Percentiles rank a stretch among this genome's conserved stretches.
Evolutionary conservation across 495 filamentous ascomycete species (phyloP).

Genomic region (Xylaria palmicola): DNA sequence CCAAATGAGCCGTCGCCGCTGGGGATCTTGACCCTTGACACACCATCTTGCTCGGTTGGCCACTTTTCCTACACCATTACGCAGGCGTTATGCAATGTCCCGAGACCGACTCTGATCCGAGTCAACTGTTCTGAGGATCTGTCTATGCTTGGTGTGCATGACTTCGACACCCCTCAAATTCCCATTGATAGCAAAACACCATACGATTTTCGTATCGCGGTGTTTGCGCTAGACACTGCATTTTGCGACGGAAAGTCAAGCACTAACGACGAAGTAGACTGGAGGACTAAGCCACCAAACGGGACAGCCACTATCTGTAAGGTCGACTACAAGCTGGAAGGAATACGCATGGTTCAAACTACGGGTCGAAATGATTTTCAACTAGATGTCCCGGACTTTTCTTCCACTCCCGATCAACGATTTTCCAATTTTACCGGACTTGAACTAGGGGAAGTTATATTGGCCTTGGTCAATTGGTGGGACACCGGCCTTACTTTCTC

Average conservation of each 20-base stretch:
- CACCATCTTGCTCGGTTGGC: background rate
- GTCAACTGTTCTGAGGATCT: background rate
- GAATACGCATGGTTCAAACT: background rate
- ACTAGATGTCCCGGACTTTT: background rate
- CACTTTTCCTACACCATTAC: background rate
- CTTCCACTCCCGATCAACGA: background rate
- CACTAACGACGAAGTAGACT: background rate
- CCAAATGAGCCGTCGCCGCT: background rate
- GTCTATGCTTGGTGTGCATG: no score
- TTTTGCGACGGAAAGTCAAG: no score
- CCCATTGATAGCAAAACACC: background rate
- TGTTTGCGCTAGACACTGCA: background rate
- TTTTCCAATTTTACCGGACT: background rate
- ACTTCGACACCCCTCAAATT: no score
- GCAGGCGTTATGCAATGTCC: no score
- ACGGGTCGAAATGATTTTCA: background rate
- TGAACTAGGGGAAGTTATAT: background rate
- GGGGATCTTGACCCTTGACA: background rate
- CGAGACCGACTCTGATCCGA: no score
- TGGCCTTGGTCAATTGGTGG: no score
- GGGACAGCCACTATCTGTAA: background rate
- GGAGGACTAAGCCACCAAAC: background rate
- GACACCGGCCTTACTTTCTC: no score
- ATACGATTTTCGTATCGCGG: background rate
- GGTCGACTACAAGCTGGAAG: background rate